A percentile compares a stretch with the other conserved stretches of the same genome.
phyloP scores from a whole-genome alignment of 2,329 filamentous ascomycete species.

The Pseudogymnoascus sp. region DNA sequence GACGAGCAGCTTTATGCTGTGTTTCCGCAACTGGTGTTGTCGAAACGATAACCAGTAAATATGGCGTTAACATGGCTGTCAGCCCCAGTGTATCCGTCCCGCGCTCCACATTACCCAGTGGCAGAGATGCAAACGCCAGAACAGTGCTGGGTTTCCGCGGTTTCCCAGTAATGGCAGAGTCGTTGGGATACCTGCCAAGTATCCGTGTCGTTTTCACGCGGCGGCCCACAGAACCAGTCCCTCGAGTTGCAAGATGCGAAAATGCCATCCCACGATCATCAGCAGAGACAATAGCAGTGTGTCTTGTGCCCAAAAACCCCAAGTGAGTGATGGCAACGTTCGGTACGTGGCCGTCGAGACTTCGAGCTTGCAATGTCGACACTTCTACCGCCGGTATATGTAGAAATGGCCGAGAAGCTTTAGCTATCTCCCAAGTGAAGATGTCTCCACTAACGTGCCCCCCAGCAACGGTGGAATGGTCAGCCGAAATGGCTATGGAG shows the following conservation, averaged over 20 bases:
- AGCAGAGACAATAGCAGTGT: constrained; percentile 90
- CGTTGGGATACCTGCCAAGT: constrained; percentile 79
- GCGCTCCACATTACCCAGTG: constrained; percentile 89
- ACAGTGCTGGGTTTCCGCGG: constrained; percentile 88
- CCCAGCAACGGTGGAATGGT: constrained; percentile 84
- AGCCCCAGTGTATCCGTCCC: constrained; percentile 81
- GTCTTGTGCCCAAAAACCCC: constrained; percentile 89
- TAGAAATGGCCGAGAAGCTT: constrained; percentile 80
- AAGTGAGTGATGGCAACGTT: constrained; percentile 77
- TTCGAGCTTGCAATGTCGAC: constrained; percentile 57
- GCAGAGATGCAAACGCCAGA: constrained; percentile 81
- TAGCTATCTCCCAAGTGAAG: constrained; percentile 90
- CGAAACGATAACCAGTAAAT: constrained; percentile 91
- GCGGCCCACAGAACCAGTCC: constrained; percentile 77
- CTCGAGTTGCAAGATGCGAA: constrained; percentile 88
- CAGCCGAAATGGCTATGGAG: constrained; percentile 82
- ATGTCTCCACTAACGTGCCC: constrained; percentile 88
- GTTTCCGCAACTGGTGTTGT: constrained; percentile 95
- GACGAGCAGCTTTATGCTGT: constrained; percentile 85
- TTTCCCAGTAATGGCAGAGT: constrained; percentile 53
- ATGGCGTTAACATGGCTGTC: constrained; percentile 92
- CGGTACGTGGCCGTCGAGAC: constrained; percentile 74
- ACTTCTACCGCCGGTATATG: constrained; percentile 71
- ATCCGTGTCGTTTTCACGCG: constrained; percentile 86
- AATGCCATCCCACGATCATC: constrained; percentile 97